Conservation (phyloP, 257 asterid species). For the Solanum peruvianum region DNA sequence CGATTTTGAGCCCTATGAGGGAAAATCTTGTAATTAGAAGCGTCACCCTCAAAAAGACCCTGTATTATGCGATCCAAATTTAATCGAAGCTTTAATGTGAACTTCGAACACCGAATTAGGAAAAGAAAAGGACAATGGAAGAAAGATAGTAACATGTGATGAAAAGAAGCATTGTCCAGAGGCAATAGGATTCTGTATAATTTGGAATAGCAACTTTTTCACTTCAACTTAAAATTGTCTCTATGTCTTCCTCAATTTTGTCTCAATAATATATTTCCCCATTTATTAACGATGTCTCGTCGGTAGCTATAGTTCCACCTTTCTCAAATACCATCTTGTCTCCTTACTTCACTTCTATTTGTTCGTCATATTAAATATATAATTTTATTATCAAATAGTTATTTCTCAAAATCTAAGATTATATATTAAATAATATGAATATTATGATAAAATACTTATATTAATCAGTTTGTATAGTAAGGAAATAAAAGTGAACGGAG, state of each 20-base stretch:
- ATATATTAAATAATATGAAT: no score
- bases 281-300: background rate
- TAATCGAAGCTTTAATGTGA: no score
- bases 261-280: background rate
- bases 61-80: rapidly evolving
- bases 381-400: no score
- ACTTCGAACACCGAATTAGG: no score
- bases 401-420: no score
- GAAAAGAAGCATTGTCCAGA: background rate
- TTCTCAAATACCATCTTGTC: background rate
- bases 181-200: background rate
- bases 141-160: background rate
- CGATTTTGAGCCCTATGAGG: no score
- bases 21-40: no score
- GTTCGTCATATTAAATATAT: no score
- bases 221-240: background rate
- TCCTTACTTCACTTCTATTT: no score
- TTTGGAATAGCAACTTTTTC: background rate
- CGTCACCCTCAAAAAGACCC: rapidly evolving
- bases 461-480: no score
- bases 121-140: background rate
- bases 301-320: background rate
- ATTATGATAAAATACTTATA: background rate
- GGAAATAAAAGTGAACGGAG: background rate
- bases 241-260: background rate